phyloP scores from a whole-genome alignment of 176 grass and related monocot species.

The Aegilops umbellulata region DNA sequence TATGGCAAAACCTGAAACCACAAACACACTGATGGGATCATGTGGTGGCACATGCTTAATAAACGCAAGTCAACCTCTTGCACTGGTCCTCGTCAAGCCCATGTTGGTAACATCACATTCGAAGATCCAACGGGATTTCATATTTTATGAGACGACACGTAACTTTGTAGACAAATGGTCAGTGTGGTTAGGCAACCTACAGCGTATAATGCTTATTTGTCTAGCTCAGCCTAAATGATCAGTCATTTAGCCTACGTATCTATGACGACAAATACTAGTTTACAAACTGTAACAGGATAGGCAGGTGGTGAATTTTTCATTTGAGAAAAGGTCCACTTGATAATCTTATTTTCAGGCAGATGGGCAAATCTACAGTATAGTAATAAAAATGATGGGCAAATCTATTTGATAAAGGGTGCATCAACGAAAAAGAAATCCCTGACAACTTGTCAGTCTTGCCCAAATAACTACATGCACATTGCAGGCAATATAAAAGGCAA shows the following conservation, averaged over 20 bases:
- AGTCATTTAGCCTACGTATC: not conserved
- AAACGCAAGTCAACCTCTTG: slow-evolving; percentile 41
- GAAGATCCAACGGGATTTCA: slow-evolving; percentile 37
- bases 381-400: not conserved
- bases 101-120: slow-evolving; percentile 30
- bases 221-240: slow-evolving; percentile 24
- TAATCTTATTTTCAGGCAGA: not conserved
- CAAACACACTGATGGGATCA: slow-evolving; percentile 16
- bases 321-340: slow-evolving; percentile 1
- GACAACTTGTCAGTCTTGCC: not conserved
- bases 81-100: slow-evolving; percentile 16
- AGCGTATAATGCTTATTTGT: slow-evolving; percentile 13
- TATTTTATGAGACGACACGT: slow-evolving; percentile 19
- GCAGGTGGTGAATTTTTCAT: not conserved
- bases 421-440: not conserved
- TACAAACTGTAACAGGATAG: slow-evolving; percentile 24
- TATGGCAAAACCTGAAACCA: slow-evolving; percentile 27
- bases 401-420: not conserved
- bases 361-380: slow-evolving; percentile 3
- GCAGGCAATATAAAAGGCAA: slow-evolving; percentile 15
- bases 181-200: slow-evolving; percentile 47
- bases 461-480: slow-evolving; percentile 6
- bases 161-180: slow-evolving; percentile 39
- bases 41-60: slow-evolving; percentile 36
- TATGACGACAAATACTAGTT: slow-evolving; percentile 20